phyloP scores from a whole-genome alignment of 192 early-diverging fungal genomes.

The Jimgerdemannia lactiflua region DNA sequence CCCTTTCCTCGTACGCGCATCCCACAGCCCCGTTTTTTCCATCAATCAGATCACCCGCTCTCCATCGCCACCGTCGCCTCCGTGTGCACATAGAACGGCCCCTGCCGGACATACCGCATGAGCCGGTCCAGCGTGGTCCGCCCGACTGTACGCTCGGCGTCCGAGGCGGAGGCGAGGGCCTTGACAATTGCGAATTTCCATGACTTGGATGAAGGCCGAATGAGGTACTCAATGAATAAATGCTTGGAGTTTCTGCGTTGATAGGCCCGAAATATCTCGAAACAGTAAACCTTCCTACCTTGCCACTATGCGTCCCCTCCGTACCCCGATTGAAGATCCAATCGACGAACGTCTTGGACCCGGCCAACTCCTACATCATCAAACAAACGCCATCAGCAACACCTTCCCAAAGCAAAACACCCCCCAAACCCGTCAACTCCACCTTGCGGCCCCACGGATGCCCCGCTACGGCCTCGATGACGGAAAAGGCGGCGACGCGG shows the following conservation, averaged over 20 bases:
- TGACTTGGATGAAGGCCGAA: slow-evolving; percentile 6
- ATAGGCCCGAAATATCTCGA: background rate
- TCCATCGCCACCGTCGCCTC: slow-evolving; percentile 29
- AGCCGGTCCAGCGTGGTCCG: slow-evolving; percentile 14
- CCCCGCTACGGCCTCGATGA: slow-evolving; percentile 21
- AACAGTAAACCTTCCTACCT: slow-evolving; percentile 14
- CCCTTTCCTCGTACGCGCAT: too few species aligned
- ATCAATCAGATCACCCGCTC: slow-evolving; percentile 13
- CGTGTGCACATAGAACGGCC: slow-evolving; percentile 24
- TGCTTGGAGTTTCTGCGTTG: background rate
- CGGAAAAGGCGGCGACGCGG: slow-evolving; percentile 27
- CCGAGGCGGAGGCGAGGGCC: slow-evolving; percentile 9
- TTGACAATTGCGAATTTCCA: slow-evolving; percentile 40
- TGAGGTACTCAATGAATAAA: too few species aligned
- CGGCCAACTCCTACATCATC: background rate
- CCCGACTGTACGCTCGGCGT: slow-evolving; percentile 13
- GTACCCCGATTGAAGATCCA: slow-evolving; percentile 36
- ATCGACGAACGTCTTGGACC: slow-evolving; percentile 22
- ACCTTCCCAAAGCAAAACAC: background rate
- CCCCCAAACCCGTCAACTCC: background rate
- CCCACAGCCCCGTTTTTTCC: too few species aligned
- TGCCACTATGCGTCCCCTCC: slow-evolving; percentile 24
- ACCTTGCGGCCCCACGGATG: slow-evolving; percentile 27
- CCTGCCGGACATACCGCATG: slow-evolving; percentile 29
- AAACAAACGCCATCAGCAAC: background rate